Evolutionary conservation across 2,329 filamentous ascomycete genomes (phyloP).

Genomic region (Colletotrichum caudatum): DNA sequence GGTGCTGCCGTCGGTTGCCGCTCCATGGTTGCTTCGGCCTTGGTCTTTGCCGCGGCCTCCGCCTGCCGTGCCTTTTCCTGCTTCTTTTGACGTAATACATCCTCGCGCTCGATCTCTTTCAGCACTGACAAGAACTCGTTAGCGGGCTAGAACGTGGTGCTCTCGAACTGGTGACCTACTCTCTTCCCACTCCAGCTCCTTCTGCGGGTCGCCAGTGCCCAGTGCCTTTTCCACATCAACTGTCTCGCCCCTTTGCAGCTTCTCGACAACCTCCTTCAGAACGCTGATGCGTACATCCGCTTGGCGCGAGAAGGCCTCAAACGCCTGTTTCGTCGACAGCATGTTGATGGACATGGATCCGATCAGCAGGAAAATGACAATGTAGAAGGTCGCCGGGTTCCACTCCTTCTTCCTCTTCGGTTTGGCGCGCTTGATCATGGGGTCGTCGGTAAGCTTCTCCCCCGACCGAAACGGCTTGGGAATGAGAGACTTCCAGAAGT

Average conservation of each 20-base stretch:
- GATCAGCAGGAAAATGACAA: conserved; percentile 85
- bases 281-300: conserved; percentile 83
- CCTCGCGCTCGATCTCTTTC: conserved; percentile 74
- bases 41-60: conserved; percentile 39
- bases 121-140: conserved; percentile 61
- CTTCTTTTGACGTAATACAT: conserved; percentile 62
- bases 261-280: conserved; percentile 80
- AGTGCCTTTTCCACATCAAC: conserved; percentile 88
- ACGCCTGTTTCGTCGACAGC: conserved; percentile 83
- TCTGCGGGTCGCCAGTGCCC: conserved; percentile 79
- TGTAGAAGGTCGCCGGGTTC: conserved; percentile 87
- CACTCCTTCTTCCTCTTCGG: conserved; percentile 70
- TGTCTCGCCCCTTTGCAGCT: conserved; percentile 76
- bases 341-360: conserved; percentile 97
- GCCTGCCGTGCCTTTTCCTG: conserved; percentile 51
- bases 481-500: conserved; percentile 77
- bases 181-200: conserved; percentile 90
- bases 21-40: conserved; percentile 43
- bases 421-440: conserved; percentile 49
- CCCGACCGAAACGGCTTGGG: conserved; percentile 73
- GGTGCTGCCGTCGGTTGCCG: conserved; percentile 35
- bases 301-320: conserved; percentile 76
- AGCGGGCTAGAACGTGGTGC: conserved; percentile 26
- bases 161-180: conserved; percentile 61
- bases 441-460: conserved; percentile 51